Base-by-base conservation (phyloP, 441 rosid species). In the Eutrema salsugineum region DNA sequence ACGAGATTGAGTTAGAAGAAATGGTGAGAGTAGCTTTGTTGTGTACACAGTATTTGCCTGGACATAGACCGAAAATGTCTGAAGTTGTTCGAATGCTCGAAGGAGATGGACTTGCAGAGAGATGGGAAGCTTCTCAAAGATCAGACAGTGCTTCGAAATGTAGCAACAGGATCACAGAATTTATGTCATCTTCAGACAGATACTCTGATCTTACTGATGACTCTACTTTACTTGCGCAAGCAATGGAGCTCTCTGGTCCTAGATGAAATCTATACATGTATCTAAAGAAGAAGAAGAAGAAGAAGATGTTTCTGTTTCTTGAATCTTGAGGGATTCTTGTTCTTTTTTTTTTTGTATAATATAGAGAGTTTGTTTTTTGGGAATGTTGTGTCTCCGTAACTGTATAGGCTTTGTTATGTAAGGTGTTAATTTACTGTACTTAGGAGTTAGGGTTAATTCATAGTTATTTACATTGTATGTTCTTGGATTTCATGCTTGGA, bases 231-330 rank as follows among this genome's bases (percentile, higher is more conserved):
- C 78, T 82, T 36, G 85, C 55, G 48, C 84, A 84, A 66, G 88
- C 88, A 27, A 78, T 84, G 88, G 88, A 84, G 71, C 88, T 84
- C 43, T 82, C 88, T 15, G 86, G 88, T 15, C 88, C 88, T 17
- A 68, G 88, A 68, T 84, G 73, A 84, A 66, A 38, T 32, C 46
- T 44, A 24, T 24, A 24, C 27, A 24, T 2, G 4, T 24, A 24
- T 24, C 27, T 24, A 24, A 24, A 24, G 64, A 67, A 24, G 64
- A 67, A 67, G 28, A 24, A 27, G 48, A 28, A 43, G 57, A 44
- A 16, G 62, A 65, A 44, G 11, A 59, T n/a, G 58, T 10, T 36
- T 53, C 14, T 54, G 50, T 33, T 46, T 30, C 57, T 75, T 36
- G 66, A 63, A 38, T 68, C 73, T 6, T 36, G 8, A 38, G 30